These are phyloP conservation scores for Immersiporthe knoxdaviesiana DNA, from an alignment of 2,329 filamentous ascomycete species.

Conservation along the genomic window DNA sequence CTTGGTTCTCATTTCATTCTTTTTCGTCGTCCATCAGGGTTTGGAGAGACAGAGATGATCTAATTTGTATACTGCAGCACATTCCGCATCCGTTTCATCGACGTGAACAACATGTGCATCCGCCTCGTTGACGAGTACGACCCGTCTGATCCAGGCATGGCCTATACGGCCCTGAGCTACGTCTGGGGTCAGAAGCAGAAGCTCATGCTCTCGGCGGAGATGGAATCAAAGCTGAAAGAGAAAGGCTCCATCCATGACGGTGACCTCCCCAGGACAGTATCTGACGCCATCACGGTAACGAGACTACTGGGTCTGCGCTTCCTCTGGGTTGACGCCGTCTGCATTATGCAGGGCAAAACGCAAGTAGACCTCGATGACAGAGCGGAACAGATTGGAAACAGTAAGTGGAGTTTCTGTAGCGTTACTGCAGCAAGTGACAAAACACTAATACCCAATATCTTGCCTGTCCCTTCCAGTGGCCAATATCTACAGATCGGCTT, in stretches of 20 bases:
- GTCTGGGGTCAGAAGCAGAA: slow-evolving; percentile 4
- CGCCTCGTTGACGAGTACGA: not conserved
- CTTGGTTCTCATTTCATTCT: not conserved
- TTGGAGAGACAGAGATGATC: not conserved
- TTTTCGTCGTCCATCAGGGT: no score
- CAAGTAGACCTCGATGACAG: not conserved
- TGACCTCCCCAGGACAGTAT: not conserved
- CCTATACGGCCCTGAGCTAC: not conserved
- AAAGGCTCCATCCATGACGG: not conserved
- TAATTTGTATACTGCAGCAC: not conserved
- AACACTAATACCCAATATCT: not conserved
- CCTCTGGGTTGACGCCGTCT: not conserved
- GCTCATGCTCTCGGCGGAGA: slow-evolving; percentile 1
- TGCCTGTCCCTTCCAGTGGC: not conserved
- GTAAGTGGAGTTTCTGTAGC: no score
- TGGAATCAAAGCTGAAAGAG: not conserved
- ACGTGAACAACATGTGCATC: not conserved
- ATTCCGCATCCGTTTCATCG: not conserved
- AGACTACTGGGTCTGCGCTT: not conserved
- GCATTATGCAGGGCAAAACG: not conserved
- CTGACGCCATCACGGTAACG: not conserved
- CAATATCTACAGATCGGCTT: not conserved
- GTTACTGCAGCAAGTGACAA: no score
- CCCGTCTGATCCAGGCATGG: not conserved
- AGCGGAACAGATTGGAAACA: not conserved